Percentiles rank a stretch among this genome's conserved stretches.
These are phyloP conservation scores for Pseudoperonospora humuli DNA, from an alignment of 352 stramenopile species.

Conservation along the genomic window DNA sequence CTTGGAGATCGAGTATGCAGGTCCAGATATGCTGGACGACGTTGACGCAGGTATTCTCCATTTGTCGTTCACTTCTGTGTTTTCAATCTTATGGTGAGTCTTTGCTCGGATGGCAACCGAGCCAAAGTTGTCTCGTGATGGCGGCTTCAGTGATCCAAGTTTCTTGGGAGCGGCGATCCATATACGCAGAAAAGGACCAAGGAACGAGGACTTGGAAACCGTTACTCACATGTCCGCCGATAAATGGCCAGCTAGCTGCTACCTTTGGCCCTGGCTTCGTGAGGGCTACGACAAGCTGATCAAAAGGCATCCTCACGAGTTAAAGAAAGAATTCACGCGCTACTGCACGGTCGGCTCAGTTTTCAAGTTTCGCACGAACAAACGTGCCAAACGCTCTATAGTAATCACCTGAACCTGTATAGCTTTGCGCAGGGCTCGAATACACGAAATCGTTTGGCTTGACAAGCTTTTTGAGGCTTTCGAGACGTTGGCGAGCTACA, in stretches of 20 bases:
- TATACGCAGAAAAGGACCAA: no score
- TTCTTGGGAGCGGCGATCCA: slow-evolving; percentile 58
- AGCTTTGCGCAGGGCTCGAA: no score
- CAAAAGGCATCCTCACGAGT: no score
- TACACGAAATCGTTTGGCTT: slow-evolving; percentile 62
- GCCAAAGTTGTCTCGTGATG: slow-evolving; percentile 52
- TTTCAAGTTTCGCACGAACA: no score
- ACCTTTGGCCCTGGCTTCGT: slow-evolving; percentile 55
- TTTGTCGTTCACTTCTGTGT: no score
- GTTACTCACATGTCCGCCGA: slow-evolving; percentile 59
- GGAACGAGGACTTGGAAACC: slow-evolving; percentile 40
- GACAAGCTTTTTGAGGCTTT: slow-evolving; percentile 66
- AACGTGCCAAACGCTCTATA: slow-evolving; percentile 61
- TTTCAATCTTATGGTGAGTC: no score
- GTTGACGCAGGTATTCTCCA: slow-evolving; percentile 27
- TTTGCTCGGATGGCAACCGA: slow-evolving; percentile 17
- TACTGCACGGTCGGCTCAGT: no score
- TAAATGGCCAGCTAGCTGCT: slow-evolving; percentile 47
- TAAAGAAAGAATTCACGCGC: no score
- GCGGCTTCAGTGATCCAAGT: slow-evolving; percentile 65
- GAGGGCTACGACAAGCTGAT: no score
- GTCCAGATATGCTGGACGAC: slow-evolving; percentile 33
- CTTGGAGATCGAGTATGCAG: slow-evolving; percentile 21
- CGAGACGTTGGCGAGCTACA: slow-evolving; percentile 49
- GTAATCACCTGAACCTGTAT: slow-evolving; percentile 63